Base-by-base conservation (phyloP, 23 red algal genomes). In the Gracilaria domingensis region DNA sequence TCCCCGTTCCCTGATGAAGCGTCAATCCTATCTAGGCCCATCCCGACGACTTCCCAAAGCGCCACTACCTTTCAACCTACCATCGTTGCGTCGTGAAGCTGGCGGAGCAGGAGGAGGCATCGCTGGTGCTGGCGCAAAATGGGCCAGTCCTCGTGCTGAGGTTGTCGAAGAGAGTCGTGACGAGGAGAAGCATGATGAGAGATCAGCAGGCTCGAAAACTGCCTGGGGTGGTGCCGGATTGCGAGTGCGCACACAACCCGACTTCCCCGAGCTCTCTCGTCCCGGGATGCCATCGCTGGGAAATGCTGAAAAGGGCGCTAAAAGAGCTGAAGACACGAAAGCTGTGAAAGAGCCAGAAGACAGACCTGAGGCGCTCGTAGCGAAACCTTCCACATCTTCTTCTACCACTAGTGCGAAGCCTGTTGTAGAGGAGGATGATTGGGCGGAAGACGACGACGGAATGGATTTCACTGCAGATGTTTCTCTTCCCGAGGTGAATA, bases 41-140 rank as follows among this genome's bases (percentile, higher is more conserved):
- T 29, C 62, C 21, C 82, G 82, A 57, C 61, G 57, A 54, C 26
- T 73, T 51, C 89, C 89, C 6, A 73, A 79, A 55, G 78, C 79
- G 26, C 89, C 89, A 47, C 50, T 77, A 2, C 89, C 89, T 0
- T 92, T 92, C 53, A 92, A 74, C 64, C 53, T 92, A 20, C 89
- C 89, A 30, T 92, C 89, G 12, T 55, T 83, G 58, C 59, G 69
- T 54, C 89, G 89, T 20, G 89, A 92, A 77, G 40, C 77, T 29
- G 89, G 89, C 29, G 79, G 61, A 73, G 89, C 89, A 51, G 80
- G 67, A 37, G 89, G 89, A 62, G 79, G 80, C 34, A 92, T 92
- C 12, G 89, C 89, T 45, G 89, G 79, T 71, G 80, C 89, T 12
- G 89, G 89, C 24, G 89, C 89, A 25, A 92, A 92, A 64, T 92